Evolutionary conservation across 768 basidiomycete species (phyloP), one percentile per base, ranked within the genome.

Genomic region (Guyanaporus albipodus): DNA sequence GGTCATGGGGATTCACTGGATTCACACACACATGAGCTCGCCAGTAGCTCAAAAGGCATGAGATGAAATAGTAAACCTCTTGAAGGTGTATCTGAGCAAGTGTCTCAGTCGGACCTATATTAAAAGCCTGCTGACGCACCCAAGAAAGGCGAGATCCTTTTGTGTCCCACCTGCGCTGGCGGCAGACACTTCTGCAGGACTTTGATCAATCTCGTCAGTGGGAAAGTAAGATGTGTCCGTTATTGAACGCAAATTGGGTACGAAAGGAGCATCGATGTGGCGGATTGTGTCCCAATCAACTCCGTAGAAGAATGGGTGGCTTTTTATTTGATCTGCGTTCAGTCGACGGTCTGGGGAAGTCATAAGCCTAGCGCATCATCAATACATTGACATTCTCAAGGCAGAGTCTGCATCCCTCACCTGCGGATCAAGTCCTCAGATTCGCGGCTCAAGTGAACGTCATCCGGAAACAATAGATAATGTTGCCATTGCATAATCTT

Each of bases 201-300:
- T 84, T 67, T 92, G 87, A 46, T 94, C 90, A 44, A 94, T 76
- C 56, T 95, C 91, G 50, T 96, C 92, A 2, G 88, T 93, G 1
- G 94, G 94, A 79, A 96, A 96, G 71, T 96, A 96, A n/a, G 91
- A 93, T 2, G 94, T 96, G 55, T 97, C 94, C 28, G 92, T 94
- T 60, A 94, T 87, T 8, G 89, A 93, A 32, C 87, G 80, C 26
- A 98, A 74, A 47, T 91, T 89, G 17, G 96, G 95, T n/a, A 99
- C 85, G 67, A 97, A 98, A 6, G 95, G 96, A 4, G 93, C 81
- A 59, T 94, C 92, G 50, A 99, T 95, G 31, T 79, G 76, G 21
- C 92, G 82, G 60, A 98, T 89, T 6, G 75, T 72, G 12, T 75
- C 73, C 96, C 95, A 99, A 62, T 95, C 92, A 28, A 98, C 96